Conservation (phyloP, 129 eudicot species). For the Flaveria linearis region DNA sequence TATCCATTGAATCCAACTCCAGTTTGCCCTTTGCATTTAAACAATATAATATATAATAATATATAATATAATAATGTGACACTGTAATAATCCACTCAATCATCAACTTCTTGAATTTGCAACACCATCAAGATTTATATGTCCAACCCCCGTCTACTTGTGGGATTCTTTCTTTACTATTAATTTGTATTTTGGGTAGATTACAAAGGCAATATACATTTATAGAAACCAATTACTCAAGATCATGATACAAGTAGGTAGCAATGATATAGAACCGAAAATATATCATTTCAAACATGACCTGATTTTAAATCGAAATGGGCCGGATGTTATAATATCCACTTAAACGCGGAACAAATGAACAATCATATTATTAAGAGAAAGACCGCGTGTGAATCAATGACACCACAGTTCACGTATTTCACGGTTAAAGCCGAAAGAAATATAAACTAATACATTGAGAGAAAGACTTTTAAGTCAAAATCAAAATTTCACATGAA, state of each 20-base stretch:
- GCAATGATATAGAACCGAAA: background rate
- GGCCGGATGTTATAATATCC: too few species aligned
- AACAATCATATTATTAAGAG: too few species aligned
- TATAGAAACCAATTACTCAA: background rate
- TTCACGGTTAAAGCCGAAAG: too few species aligned
- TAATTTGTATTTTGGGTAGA: conserved; percentile 3
- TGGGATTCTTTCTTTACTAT: conserved; percentile 17
- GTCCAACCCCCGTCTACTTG: conserved; percentile 30
- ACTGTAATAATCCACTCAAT: conserved; percentile 34
- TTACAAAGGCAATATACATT: background rate
- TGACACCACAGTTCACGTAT: too few species aligned
- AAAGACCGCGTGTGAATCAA: too few species aligned
- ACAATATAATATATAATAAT: background rate
- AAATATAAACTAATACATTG: too few species aligned
- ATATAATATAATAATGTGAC: background rate
- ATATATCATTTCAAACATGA: background rate
- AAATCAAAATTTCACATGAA: too few species aligned
- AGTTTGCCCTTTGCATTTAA: conserved; percentile 21
- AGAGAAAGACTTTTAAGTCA: too few species aligned
- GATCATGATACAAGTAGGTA: background rate
- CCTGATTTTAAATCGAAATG: background rate
- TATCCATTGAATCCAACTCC: conserved; percentile 40
- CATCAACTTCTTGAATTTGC: conserved; percentile 41
- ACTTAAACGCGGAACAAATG: too few species aligned
- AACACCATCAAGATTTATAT: conserved; percentile 33